Percentiles rank a stretch among this genome's conserved stretches.
Evolutionary conservation across 1,139 yeast species (phyloP).

Genomic region (Pichia sp.): DNA sequence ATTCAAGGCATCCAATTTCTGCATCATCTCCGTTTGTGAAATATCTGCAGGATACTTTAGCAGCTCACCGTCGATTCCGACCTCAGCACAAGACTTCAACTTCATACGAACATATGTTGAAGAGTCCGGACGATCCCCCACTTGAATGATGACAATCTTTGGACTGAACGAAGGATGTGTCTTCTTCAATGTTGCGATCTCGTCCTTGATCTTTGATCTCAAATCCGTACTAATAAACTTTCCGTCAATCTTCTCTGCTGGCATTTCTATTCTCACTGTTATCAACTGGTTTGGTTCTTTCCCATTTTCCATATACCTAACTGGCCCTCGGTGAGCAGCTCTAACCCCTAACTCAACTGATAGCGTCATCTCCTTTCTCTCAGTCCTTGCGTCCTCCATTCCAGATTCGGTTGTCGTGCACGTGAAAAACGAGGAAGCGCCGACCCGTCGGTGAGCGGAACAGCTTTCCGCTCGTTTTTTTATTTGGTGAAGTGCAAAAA

Average conservation of each 20-base stretch:
- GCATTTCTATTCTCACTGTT: conserved; percentile 15
- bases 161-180: conserved; percentile 55
- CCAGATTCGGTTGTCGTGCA: not conserved
- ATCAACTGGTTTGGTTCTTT: not conserved
- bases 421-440: not conserved
- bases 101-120: conserved; percentile 74
- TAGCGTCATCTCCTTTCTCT: not conserved
- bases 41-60: conserved; percentile 55
- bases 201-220: conserved; percentile 34
- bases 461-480: not conserved
- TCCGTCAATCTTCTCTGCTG: conserved; percentile 32
- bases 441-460: not conserved
- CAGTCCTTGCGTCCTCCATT: not conserved
- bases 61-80: conserved; percentile 57
- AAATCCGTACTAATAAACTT: conserved; percentile 31
- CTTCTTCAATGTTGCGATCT: conserved; percentile 46
- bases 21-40: conserved; percentile 52
- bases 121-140: conserved; percentile 73
- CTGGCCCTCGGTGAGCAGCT: too few species aligned
- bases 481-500: not conserved
- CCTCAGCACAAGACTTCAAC: conserved; percentile 64
- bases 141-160: conserved; percentile 64
- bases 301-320: too few species aligned
- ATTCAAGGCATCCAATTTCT: conserved; percentile 53
- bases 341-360: too few species aligned